Evolutionary conservation across 1,284 basidiomycete species (phyloP).

Genomic region (Earliella scabrosa): DNA sequence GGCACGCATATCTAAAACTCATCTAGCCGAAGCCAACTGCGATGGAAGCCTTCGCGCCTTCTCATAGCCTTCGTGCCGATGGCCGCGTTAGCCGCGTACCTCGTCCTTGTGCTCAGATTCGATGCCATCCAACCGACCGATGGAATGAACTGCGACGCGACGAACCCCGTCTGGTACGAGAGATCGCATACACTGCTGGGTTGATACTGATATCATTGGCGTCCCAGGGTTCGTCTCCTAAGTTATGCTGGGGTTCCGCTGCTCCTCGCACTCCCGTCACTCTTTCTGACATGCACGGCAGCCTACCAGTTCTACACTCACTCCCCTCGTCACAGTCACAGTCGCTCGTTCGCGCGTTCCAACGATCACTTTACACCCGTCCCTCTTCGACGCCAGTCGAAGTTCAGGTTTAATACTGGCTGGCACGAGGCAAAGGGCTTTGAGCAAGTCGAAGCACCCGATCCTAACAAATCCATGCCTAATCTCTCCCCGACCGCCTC

Average conservation of each 20-base stretch:
- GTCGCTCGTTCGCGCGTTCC: conserved; percentile 9
- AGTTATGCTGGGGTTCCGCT: conserved; percentile 63
- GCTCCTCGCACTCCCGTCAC: conserved; percentile 53
- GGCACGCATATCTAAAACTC: conserved; percentile 3
- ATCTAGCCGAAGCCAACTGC: conserved; percentile 21
- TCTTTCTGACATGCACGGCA: conserved; percentile 42
- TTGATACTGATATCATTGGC: not conserved
- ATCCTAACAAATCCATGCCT: not conserved
- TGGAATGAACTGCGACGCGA: conserved; percentile 60
- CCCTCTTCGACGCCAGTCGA: conserved; percentile 25
- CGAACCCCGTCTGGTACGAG: conserved; percentile 55
- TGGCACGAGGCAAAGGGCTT: conserved; percentile 20
- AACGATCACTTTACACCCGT: conserved; percentile 26
- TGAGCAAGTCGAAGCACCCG: not conserved
- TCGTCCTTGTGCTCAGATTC: conserved; percentile 46
- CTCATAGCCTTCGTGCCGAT: conserved; percentile 48
- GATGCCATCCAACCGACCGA: conserved; percentile 49
- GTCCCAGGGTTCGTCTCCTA: conserved; percentile 59
- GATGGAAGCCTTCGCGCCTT: conserved; percentile 45
- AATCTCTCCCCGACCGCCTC: not conserved
- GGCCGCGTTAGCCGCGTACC: conserved; percentile 45
- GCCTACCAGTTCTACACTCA: conserved; percentile 21
- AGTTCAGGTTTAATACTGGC: conserved; percentile 2
- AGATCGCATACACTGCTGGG: not conserved
- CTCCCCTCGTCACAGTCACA: conserved; percentile 13